phyloP scores from a whole-genome alignment of 805 yeast genomes.

The Isabelozyma gotoi region DNA sequence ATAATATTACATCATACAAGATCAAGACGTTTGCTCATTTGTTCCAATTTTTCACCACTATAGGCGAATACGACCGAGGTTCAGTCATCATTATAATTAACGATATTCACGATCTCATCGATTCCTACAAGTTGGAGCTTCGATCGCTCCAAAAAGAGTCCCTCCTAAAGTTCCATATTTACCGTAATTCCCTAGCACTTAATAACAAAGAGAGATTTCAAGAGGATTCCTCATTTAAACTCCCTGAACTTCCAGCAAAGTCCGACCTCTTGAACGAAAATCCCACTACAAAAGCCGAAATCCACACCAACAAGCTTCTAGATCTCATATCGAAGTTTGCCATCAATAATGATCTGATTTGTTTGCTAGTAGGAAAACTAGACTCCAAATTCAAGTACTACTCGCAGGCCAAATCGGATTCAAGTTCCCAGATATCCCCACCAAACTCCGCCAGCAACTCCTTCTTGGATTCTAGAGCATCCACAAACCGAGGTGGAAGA shows the following conservation, averaged over 20 bases:
- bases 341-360: conserved; percentile 21
- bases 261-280: conserved; percentile 28
- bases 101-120: conserved; percentile 35
- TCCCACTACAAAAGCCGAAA: conserved; percentile 28
- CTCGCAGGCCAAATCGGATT: background rate
- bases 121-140: conserved; percentile 32
- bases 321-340: conserved; percentile 23
- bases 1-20: conserved; percentile 11
- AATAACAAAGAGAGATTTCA: conserved; percentile 16
- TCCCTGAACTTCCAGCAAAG: conserved; percentile 27
- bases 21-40: conserved; percentile 28
- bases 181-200: conserved; percentile 19
- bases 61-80: conserved; percentile 1
- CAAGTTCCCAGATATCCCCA: conserved; percentile 2
- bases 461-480: background rate
- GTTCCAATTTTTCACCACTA: conserved; percentile 14
- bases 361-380: conserved; percentile 29
- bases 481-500: conserved; percentile 3
- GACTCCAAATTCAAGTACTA: conserved; percentile 21
- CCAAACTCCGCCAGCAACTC: background rate
- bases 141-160: conserved; percentile 32
- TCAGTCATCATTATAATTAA: conserved; percentile 23
- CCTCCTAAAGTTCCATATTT: conserved; percentile 30
- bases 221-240: conserved; percentile 21
- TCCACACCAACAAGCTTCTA: conserved; percentile 27